These are phyloP conservation scores for Colletotrichum camelliae DNA, from an alignment of 2,329 filamentous ascomycete species.

Conservation along the genomic window DNA sequence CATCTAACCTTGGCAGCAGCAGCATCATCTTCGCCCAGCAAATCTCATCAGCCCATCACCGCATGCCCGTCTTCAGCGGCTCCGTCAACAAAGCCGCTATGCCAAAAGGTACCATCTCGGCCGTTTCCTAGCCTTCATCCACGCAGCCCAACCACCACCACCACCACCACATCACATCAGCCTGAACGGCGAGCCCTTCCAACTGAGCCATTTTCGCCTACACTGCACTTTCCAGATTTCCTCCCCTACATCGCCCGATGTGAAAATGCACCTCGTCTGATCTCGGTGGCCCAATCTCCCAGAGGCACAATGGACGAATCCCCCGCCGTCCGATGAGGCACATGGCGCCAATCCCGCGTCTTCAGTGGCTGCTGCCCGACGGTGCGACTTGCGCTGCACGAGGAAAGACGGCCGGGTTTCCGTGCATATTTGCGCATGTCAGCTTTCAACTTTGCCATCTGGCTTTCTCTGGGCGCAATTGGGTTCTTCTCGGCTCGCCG, in stretches of 20 bases:
- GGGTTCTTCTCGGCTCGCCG: not conserved
- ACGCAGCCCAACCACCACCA: not conserved
- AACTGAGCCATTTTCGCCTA: constrained; percentile 13
- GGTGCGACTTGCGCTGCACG: not conserved
- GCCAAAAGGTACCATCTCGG: not conserved
- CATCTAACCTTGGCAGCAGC: not conserved
- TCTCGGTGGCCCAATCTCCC: not conserved
- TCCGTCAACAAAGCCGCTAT: not conserved
- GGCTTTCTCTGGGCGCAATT: not conserved
- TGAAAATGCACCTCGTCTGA: not conserved
- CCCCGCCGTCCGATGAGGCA: not conserved
- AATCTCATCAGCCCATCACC: not conserved
- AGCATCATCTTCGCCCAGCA: not conserved
- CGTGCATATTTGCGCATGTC: not conserved
- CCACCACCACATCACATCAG: not conserved
- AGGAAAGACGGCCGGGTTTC: not conserved
- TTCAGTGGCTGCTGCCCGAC: not conserved
- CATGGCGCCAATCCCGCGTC: constrained; percentile 18
- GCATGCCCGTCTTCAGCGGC: not conserved
- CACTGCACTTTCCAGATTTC: not conserved
- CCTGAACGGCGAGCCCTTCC: not conserved
- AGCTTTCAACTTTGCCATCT: not conserved
- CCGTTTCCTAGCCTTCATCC: not conserved
- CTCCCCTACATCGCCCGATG: not conserved
- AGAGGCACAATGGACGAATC: not conserved